Evolutionary conservation across 2,329 filamentous ascomycete genomes (phyloP).

Genomic region (Chrysoporthe cubensis): DNA sequence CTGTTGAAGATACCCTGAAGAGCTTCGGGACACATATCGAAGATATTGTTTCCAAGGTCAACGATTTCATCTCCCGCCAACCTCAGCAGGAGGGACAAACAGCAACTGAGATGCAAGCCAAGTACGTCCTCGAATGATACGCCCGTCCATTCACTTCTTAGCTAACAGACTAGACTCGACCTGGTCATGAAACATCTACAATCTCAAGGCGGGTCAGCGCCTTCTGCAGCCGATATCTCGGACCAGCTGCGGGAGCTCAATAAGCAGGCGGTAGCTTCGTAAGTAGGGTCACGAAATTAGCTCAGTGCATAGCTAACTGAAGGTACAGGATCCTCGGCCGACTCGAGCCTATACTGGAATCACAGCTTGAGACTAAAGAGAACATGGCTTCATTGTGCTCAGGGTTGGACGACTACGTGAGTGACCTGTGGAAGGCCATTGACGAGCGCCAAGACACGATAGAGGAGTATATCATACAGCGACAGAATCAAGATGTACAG

Average conservation of each 20-base stretch:
- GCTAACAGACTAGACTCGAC: slow-evolving; percentile 23
- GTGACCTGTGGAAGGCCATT: slow-evolving; percentile 24
- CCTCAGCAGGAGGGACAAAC: slow-evolving; percentile 27
- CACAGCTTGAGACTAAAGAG: slow-evolving; percentile 18
- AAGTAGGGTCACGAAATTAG: neutral
- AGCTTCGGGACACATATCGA: slow-evolving; percentile 17
- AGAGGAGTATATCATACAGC: slow-evolving; percentile 30
- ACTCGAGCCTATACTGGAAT: slow-evolving; percentile 12
- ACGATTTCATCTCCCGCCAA: slow-evolving; percentile 2
- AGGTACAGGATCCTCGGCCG: slow-evolving; percentile 11
- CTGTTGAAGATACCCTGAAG: slow-evolving; percentile 14
- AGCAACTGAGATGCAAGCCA: slow-evolving; percentile 15
- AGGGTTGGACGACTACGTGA: slow-evolving; percentile 15
- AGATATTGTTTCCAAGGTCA: slow-evolving; percentile 16
- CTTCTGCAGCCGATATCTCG: slow-evolving; percentile 8
- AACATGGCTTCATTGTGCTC: slow-evolving; percentile 10
- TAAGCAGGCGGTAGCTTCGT: slow-evolving; percentile 15
- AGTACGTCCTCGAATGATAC: slow-evolving; percentile 10
- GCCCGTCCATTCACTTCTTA: neutral
- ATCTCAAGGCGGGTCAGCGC: neutral
- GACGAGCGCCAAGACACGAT: slow-evolving; percentile 20
- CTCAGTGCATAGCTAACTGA: neutral
- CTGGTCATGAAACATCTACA: slow-evolving; percentile 12
- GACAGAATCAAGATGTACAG: slow-evolving; percentile 15
- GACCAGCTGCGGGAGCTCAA: slow-evolving; percentile 20